Evolutionary conservation across 2,329 filamentous ascomycete species (phyloP), one percentile per base, ranked within the genome.

Genomic region (Alternaria novae-zelandiae): DNA sequence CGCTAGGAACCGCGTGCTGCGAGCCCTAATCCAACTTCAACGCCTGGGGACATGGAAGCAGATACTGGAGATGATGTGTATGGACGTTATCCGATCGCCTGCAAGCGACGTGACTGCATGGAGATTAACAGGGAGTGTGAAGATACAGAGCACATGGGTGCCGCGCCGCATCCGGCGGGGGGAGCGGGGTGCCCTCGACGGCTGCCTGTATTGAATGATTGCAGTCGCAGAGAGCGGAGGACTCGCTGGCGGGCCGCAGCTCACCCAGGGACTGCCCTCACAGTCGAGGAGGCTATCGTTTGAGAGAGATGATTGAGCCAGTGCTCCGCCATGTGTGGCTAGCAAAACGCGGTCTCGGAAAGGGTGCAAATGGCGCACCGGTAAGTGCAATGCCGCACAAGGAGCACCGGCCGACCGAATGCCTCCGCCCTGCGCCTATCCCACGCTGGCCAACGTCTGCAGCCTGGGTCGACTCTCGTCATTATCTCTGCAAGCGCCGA

Each of bases 11-110:
- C 26, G 55, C 53, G 55, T 62, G 44, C 55, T 60, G 64, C 51
- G 58, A 69, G 60, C 61, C 64, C 66, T 70, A 70, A 57, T 65
- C 62, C 63, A 50, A 70, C 68, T 63, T 66, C 64, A 69, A 62
- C 36, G 36, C 58, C 63, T 56, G 63, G 21, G 59, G 51, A 20
- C 23, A 32, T 36, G 21, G 54, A 58, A 51, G 28, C 21, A 46
- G 36, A 63, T 32, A 54, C 20, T 41, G 41, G 26, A 41, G 50
- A 32, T 10, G 32, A 11, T 47, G 15, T 60, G 47, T 57, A 56
- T 55, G 55, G 58, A 54, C 26, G 41, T 21, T 49, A 12, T 28
- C 46, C 32, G 50, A 51, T 25, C 28, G 36, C 23, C 43, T 50
- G 55, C 46, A 55, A 6, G 32, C 30, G 23, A 58, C 44, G 59